Evolutionary conservation across 305 asterid species (phyloP).

Genomic region (Ajuga reptans): DNA sequence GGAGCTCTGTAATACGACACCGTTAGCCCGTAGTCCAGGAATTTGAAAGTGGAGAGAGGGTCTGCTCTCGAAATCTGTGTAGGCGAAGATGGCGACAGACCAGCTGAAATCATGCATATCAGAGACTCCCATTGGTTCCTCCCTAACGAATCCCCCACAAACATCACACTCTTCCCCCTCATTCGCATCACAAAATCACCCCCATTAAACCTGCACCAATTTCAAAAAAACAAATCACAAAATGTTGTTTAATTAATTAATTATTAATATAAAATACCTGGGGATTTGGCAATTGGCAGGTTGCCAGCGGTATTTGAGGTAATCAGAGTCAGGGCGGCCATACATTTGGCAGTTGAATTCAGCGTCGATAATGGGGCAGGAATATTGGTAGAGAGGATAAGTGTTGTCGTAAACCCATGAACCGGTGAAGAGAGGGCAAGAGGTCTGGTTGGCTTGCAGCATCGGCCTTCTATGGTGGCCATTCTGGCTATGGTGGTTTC

Average conservation of each 20-base stretch:
- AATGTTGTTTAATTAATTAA: too few relatives aligned
- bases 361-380: slow-evolving; percentile 62
- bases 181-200: slow-evolving; percentile 50
- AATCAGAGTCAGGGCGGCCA: slow-evolving; percentile 81
- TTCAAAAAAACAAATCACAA: background rate
- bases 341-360: slow-evolving; percentile 74
- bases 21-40: slow-evolving; percentile 67
- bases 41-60: slow-evolving; percentile 59
- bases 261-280: slow-evolving; percentile 30
- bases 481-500: slow-evolving; percentile 32
- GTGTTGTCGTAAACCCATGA: slow-evolving; percentile 67
- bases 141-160: slow-evolving; percentile 89
- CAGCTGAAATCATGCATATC: slow-evolving; percentile 65
- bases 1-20: slow-evolving; percentile 79
- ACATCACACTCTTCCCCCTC: slow-evolving; percentile 85
- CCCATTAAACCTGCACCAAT: slow-evolving; percentile 54
- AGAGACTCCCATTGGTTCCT: slow-evolving; percentile 89
- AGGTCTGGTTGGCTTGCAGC: slow-evolving; percentile 40
- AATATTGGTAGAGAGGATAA: slow-evolving; percentile 53
- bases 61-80: slow-evolving; percentile 55
- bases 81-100: slow-evolving; percentile 42
- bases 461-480: slow-evolving; percentile 37
- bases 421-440: slow-evolving; percentile 64
- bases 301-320: slow-evolving; percentile 80
- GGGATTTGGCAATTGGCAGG: slow-evolving; percentile 70